phyloP scores from a whole-genome alignment of 345 rosid genomes.

The Conringia planisiliqua region DNA sequence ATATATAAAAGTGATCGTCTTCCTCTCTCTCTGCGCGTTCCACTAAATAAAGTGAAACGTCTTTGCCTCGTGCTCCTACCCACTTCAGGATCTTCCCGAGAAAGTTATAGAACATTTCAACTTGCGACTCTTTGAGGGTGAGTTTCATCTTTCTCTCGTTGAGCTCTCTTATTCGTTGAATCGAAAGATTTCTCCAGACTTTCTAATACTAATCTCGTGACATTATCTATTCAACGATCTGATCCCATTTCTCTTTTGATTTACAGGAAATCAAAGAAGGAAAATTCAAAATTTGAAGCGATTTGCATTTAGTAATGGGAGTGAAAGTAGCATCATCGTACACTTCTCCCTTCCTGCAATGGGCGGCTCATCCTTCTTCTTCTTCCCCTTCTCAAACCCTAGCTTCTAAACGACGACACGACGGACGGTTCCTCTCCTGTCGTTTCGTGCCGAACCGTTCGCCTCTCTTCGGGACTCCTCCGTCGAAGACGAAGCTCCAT shows the following conservation, averaged over 20 bases:
- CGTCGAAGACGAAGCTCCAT: slow-evolving; percentile 32
- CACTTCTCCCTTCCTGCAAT: slow-evolving; percentile 45
- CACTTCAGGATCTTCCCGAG: slow-evolving; percentile 28
- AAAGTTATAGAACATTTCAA: too few relatives aligned
- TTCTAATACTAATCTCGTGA: slow-evolving; percentile 13
- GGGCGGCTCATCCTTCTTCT: slow-evolving; percentile 58
- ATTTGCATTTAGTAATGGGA: slow-evolving; percentile 41
- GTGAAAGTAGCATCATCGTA: slow-evolving; percentile 50
- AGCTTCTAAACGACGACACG: slow-evolving; percentile 50
- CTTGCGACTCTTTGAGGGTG: slow-evolving; percentile 11
- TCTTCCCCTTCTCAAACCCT: slow-evolving; percentile 60
- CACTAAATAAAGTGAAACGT: slow-evolving; percentile 29
- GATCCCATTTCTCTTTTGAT: neutral
- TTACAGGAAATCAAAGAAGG: slow-evolving; percentile 25
- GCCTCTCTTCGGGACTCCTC: slow-evolving; percentile 44
- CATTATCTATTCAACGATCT: slow-evolving; percentile 19
- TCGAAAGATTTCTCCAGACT: neutral
- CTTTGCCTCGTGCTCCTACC: slow-evolving; percentile 28
- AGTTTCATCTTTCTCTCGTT: neutral
- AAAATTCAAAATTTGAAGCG: neutral
- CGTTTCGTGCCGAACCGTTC: slow-evolving; percentile 40
- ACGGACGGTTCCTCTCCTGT: slow-evolving; percentile 27
- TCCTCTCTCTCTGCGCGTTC: slow-evolving; percentile 19
- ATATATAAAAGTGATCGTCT: slow-evolving; percentile 21
- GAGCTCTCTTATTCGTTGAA: neutral